Evolutionary conservation across 148 eudicot species (phyloP).

Genomic region (Fagopyrum homotropicum): DNA sequence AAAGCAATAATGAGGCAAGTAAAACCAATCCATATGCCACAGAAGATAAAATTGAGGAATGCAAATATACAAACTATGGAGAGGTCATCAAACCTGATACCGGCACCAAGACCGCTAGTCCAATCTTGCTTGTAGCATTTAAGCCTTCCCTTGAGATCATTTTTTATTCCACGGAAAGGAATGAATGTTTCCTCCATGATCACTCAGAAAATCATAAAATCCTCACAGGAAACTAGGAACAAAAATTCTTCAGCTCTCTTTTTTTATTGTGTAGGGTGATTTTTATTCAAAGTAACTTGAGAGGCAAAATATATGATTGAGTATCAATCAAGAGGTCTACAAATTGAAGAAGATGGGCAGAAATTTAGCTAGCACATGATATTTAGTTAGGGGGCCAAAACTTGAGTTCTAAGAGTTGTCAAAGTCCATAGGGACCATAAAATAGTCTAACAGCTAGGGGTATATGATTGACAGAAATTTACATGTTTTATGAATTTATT

Average conservation of each 20-base stretch:
- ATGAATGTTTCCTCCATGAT: conserved; percentile 94
- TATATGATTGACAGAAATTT: conserved; percentile 18
- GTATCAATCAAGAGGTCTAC: conserved; percentile 25
- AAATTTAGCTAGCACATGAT: conserved; percentile 18
- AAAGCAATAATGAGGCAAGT: background rate
- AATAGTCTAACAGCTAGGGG: conserved; percentile 23
- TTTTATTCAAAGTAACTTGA: conserved; percentile 42
- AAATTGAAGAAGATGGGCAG: conserved; percentile 21
- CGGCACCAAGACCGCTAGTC: conserved; percentile 85
- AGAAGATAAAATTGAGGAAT: conserved; percentile 1
- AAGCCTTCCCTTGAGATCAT: conserved; percentile 82
- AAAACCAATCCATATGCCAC: background rate
- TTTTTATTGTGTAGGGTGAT: conserved; percentile 1
- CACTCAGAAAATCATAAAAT: conserved; percentile 14
- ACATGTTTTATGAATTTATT: conserved; percentile 37
- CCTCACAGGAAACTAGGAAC: conserved; percentile 10
- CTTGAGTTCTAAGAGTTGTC: conserved; percentile 24
- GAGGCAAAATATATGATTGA: conserved; percentile 46
- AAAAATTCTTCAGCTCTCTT: background rate
- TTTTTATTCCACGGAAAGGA: conserved; percentile 90
- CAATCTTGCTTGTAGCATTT: conserved; percentile 96
- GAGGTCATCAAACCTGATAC: conserved; percentile 59
- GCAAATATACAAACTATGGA: background rate
- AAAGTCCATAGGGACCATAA: conserved; percentile 16
- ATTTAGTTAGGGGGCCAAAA: conserved; percentile 16